Percentiles rank a stretch among this genome's conserved stretches.
Conservation (phyloP, 2,329 filamentous ascomycete species). For the Colletotrichum truncatum region DNA sequence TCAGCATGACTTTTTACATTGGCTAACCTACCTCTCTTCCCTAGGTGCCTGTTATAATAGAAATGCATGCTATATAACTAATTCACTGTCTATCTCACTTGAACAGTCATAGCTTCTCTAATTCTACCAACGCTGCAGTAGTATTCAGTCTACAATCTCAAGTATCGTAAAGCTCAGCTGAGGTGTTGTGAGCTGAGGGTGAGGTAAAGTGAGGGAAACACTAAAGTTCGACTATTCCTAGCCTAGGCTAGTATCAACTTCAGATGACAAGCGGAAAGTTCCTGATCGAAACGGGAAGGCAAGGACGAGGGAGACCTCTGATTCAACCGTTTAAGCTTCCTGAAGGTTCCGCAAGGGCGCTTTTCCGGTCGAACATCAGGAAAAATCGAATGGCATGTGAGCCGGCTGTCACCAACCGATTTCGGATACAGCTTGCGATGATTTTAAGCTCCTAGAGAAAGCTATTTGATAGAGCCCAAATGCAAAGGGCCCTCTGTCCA, state of each 20-base stretch:
- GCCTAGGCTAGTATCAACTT: neutral
- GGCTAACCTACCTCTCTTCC: too few species aligned
- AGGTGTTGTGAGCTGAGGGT: too few species aligned
- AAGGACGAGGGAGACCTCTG: neutral
- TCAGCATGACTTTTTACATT: too few species aligned
- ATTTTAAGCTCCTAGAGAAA: neutral
- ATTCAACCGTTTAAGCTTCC: neutral
- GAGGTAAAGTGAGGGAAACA: neutral
- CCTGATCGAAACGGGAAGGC: neutral
- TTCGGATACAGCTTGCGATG: neutral
- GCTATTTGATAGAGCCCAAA: neutral
- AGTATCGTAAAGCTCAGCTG: too few species aligned
- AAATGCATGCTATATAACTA: too few species aligned
- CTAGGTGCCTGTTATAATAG: too few species aligned
- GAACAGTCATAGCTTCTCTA: too few species aligned
- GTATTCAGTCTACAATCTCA: too few species aligned
- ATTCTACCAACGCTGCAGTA: too few species aligned
- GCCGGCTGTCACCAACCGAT: neutral
- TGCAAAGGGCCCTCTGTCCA: too few species aligned
- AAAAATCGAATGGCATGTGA: neutral
- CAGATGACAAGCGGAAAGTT: slow-evolving; percentile 18
- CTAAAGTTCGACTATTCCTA: neutral
- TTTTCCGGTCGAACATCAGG: neutral
- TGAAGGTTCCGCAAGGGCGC: neutral
- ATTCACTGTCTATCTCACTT: too few species aligned